Base-by-base conservation (phyloP, 805 yeast species). In the Kodamaea fukazawae region DNA sequence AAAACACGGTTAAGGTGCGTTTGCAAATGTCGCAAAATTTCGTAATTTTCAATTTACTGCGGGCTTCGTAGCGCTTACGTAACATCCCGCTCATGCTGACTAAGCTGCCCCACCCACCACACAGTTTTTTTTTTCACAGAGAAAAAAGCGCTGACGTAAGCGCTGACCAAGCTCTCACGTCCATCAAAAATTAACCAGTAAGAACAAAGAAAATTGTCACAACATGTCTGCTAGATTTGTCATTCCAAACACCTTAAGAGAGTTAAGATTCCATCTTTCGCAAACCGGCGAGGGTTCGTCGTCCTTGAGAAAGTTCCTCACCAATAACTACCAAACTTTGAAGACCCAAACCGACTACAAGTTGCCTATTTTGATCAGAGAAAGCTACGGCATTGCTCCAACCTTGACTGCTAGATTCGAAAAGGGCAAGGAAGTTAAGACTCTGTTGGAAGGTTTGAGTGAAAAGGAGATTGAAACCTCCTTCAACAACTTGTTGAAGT, bases 191-290 rank as follows among this genome's bases (percentile, higher is more conserved):
- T 37, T 32, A 23, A 23, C 40, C 40, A 44, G 50, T 44, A 47
- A 41, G 38, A 45, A 23, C 42, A 39, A 34, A 34, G 20, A 34
- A 17, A 27, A 38, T 38, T 32, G 32, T 45, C 34, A 25, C 44
- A 49, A 12, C 42, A 68, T 68, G 73, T 64, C 74, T 8, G 33
- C 34, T 32, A 70, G 67, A 47, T 69, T 60, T 45, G 62, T 65
- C 25, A 54, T 70, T 42, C 77, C 81, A n/a, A 59, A 65, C 25
- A 75, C 85, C 8, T 73, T 86, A 48, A 85, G 73, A 58, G 96
- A 87, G 70, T 71, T 87, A 55, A 77, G 96, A 62, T 83, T 86
- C 65, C 88, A 86, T 56, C 71, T 86, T 48, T 82, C 88, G 23
- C 93, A 84, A 62, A 73, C 82, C n/a, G 84, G 85, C n/a, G 78